Base-by-base conservation (phyloP, 2,329 filamentous ascomycete species). In the Fusarium dlaminii region DNA sequence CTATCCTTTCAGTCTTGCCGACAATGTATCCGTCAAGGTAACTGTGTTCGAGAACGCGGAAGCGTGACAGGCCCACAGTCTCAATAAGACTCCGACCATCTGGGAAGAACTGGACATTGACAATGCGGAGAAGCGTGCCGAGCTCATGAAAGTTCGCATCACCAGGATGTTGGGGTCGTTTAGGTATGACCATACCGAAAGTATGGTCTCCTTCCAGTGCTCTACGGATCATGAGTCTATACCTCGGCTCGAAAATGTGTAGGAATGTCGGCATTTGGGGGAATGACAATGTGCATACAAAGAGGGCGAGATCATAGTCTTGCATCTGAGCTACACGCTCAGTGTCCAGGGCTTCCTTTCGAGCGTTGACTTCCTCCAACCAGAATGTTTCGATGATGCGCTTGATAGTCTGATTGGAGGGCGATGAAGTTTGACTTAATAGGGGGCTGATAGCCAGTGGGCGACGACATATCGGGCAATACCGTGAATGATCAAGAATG, bases 231-330 rank as follows among this genome's bases (percentile, higher is more conserved):
- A 98, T 96, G n/a, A 96, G 86, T 13, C 94, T 90, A 80, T 98
- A 98, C 12, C 93, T 89, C n/a, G 94, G 93, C 80, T 98, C 95
- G 79, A 97, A 98, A n/a, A 98, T 90, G 77, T 97, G 93, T 7
- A 98, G 85, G 75, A 96, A 96, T 0, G 94, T 95, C 1, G 93
- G 94, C 90, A 96, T 94, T 4, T 88, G 86, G 2, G 95, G 95
- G 75, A 96, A 96, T 0, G 94, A 89, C 14, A 97, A 83, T 0
- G 94, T 94, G 82, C 93, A 96, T 37, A 97, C 89, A 75, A 98
- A 98, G 0, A 98, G 84, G 0, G 94, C 89, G 8, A 92, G 88
- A 40, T 91, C 88, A 24, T 90, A 85, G 15, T 90, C 89, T 8
- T 88, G 87, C 51, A 87, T 82, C 3, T 86, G 86, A 15, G 86